phyloP scores from a whole-genome alignment of 495 filamentous ascomycete genomes.

The Talaromyces trachyspermus region DNA sequence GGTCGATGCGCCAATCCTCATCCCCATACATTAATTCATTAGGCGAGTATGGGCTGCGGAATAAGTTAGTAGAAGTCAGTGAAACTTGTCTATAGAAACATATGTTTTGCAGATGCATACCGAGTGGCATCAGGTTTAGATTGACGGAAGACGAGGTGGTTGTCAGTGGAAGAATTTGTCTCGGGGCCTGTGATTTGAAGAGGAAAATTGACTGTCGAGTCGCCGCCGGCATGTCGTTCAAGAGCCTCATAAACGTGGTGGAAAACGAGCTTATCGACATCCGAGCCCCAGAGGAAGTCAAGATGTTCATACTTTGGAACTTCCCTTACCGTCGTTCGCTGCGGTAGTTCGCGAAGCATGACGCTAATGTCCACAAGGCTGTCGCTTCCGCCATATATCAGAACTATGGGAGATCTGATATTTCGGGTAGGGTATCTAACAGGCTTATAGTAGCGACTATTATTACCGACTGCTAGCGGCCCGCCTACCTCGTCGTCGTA shows the following conservation, averaged over 20 bases:
- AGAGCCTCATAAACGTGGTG: conserved; percentile 84
- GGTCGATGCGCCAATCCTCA: conserved; percentile 3
- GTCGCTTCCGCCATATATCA: conserved; percentile 89
- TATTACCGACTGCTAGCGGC: conserved; percentile 49
- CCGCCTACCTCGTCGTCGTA: conserved; percentile 87
- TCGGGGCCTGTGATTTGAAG: conserved; percentile 2
- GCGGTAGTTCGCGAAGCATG: conserved; percentile 82
- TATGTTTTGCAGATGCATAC: too few species aligned
- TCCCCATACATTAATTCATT: not conserved
- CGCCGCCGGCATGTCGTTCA: conserved; percentile 44
- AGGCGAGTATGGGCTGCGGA: not conserved
- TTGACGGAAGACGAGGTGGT: too few species aligned
- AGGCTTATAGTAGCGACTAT: conserved; percentile 71
- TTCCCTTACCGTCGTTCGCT: conserved; percentile 72
- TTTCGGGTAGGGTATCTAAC: conserved; percentile 94
- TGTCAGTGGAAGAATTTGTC: not conserved
- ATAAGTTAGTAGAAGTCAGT: not conserved
- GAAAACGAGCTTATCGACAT: conserved; percentile 80
- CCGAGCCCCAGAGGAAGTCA: conserved; percentile 91
- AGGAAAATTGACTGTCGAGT: conserved; percentile 3
- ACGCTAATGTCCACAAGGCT: conserved; percentile 90
- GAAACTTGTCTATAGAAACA: too few species aligned
- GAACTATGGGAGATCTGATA: conserved; percentile 90
- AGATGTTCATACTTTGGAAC: conserved; percentile 92
- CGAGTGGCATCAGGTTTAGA: too few species aligned